A percentile compares a stretch with the other conserved stretches of the same genome.
These are phyloP conservation scores for Alectoria sarmentosa DNA, from an alignment of 495 filamentous ascomycete genomes.

Conservation along the genomic window DNA sequence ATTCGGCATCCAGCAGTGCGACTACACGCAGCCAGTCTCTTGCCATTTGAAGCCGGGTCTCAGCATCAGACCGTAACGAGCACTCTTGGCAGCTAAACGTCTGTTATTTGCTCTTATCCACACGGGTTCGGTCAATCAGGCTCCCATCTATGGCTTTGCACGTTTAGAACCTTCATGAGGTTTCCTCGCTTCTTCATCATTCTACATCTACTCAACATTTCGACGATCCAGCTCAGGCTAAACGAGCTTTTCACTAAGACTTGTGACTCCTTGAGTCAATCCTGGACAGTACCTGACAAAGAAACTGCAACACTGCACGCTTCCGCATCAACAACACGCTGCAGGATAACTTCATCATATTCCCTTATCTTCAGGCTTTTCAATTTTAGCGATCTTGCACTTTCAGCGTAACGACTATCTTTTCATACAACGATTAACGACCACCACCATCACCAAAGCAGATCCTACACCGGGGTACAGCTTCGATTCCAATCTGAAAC, in stretches of 20 bases:
- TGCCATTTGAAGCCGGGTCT: neutral
- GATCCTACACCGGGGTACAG: neutral
- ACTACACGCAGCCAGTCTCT: neutral
- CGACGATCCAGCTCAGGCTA: neutral
- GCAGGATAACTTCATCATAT: neutral
- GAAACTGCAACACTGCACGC: constrained; percentile 4
- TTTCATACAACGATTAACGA: constrained; percentile 10
- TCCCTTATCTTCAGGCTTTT: constrained; percentile 6
- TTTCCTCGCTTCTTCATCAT: neutral
- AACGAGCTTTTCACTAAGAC: constrained; percentile 25
- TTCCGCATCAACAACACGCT: constrained; percentile 12
- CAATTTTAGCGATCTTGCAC: constrained; percentile 18
- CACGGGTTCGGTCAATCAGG: neutral
- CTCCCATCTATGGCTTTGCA: constrained; percentile 12
- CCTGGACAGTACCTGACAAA: neutral
- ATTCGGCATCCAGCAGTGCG: neutral
- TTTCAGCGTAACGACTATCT: constrained; percentile 24
- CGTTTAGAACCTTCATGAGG: constrained; percentile 12
- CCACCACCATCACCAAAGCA: constrained; percentile 1
- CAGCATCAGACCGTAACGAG: neutral
- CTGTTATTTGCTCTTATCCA: neutral
- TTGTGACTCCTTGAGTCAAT: constrained; percentile 19
- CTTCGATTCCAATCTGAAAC: neutral
- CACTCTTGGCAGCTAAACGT: neutral
- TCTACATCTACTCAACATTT: neutral